Evolutionary conservation across 331 rosid genomes (phyloP).

Genomic region (Phaseolus coccineus): DNA sequence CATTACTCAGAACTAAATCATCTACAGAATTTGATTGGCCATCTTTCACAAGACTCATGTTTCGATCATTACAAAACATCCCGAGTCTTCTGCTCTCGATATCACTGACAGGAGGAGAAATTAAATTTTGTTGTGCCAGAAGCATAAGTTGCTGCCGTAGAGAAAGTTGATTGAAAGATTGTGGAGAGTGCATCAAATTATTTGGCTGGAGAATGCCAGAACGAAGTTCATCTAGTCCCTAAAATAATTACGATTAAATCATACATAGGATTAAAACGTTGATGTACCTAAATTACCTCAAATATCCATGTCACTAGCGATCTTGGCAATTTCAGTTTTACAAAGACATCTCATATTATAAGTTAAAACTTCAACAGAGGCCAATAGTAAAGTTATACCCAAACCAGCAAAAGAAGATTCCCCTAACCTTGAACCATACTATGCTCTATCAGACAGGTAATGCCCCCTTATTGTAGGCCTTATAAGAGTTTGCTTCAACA

Average conservation of each 20-base stretch:
- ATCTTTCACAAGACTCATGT: slow-evolving; percentile 54
- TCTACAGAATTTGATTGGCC: slow-evolving; percentile 50
- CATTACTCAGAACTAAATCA: slow-evolving; percentile 55
- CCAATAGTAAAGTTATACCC: not conserved
- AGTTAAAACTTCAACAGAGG: slow-evolving; percentile 1
- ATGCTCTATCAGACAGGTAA: slow-evolving; percentile 10
- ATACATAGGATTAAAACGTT: slow-evolving; percentile 39
- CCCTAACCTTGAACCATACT: not conserved
- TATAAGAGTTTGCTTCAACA: slow-evolving; percentile 3
- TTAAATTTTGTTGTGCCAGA: slow-evolving; percentile 59
- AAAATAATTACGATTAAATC: slow-evolving; percentile 40
- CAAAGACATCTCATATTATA: slow-evolving; percentile 2
- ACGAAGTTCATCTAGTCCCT: slow-evolving; percentile 67
- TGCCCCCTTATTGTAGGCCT: not conserved
- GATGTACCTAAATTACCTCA: slow-evolving; percentile 25
- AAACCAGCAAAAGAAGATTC: slow-evolving; percentile 14
- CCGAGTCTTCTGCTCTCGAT: slow-evolving; percentile 54
- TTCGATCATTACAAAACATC: slow-evolving; percentile 55
- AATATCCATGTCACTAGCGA: not conserved
- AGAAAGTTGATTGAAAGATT: slow-evolving; percentile 58
- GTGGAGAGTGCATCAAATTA: slow-evolving; percentile 62
- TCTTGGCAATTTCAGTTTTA: not conserved
- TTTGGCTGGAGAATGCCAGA: slow-evolving; percentile 61
- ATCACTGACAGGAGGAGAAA: slow-evolving; percentile 57
- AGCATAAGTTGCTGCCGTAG: slow-evolving; percentile 63